These are phyloP conservation scores for Magnaporthiopsis poae DNA, from an alignment of 2,329 filamentous ascomycete species.

Conservation along the genomic window DNA sequence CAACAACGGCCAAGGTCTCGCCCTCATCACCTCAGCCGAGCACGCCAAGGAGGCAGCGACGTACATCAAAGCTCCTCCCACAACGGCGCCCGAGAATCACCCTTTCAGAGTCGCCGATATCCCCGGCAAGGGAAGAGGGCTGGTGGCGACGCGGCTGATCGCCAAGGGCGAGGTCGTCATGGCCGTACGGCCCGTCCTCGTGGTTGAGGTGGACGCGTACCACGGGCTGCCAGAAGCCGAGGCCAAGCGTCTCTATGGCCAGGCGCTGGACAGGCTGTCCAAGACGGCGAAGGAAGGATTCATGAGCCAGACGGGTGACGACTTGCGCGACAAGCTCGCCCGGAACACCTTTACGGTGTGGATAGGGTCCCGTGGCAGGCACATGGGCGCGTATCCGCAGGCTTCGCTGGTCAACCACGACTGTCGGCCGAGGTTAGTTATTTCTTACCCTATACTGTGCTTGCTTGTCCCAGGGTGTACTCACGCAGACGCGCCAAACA, in stretches of 20 bases:
- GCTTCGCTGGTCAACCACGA: slow-evolving; percentile 29
- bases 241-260: slow-evolving; percentile 18
- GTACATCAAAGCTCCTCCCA: slow-evolving; percentile 8
- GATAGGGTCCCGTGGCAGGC: slow-evolving; percentile 19
- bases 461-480: too few species aligned
- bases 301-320: slow-evolving; percentile 23
- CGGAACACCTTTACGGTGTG: slow-evolving; percentile 27
- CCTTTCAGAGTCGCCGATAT: slow-evolving; percentile 22
- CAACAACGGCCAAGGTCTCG: slow-evolving; percentile 14
- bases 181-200: slow-evolving; percentile 20
- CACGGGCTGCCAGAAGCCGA: slow-evolving; percentile 14
- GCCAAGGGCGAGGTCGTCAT: slow-evolving; percentile 26
- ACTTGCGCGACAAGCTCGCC: slow-evolving; percentile 22
- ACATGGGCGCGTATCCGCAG: slow-evolving; percentile 26
- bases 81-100: background rate
- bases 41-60: slow-evolving; percentile 9
- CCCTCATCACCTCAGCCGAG: slow-evolving; percentile 12
- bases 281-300: slow-evolving; percentile 16
- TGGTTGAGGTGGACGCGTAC: slow-evolving; percentile 18
- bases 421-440: slow-evolving; percentile 30
- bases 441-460: too few species aligned
- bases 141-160: slow-evolving; percentile 27
- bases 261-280: slow-evolving; percentile 21
- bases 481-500: too few species aligned
- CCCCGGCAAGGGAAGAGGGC: slow-evolving; percentile 25